These are phyloP conservation scores for Annulohypoxylon moriforme DNA, from an alignment of 495 filamentous ascomycete species.

Conservation along the genomic window DNA sequence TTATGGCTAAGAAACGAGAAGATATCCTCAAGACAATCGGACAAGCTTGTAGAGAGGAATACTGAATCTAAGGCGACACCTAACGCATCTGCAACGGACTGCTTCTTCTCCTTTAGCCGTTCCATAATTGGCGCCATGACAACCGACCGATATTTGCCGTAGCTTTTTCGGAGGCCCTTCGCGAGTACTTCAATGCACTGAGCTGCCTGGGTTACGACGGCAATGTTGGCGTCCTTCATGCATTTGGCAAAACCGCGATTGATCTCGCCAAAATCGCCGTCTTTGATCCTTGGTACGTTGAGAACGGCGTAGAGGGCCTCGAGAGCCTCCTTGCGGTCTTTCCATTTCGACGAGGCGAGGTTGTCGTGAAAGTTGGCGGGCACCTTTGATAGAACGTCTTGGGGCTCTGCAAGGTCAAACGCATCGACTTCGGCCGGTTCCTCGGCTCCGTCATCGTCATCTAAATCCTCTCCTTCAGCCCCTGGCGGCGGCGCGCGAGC, in stretches of 20 bases:
- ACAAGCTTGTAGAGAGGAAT: slow-evolving; percentile 79
- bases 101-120: slow-evolving; percentile 96
- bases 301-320: slow-evolving; percentile 81
- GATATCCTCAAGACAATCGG: slow-evolving; percentile 90
- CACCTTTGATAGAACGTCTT: slow-evolving; percentile 87
- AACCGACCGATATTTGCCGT: slow-evolving; percentile 80
- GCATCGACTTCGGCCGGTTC: slow-evolving; percentile 79
- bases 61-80: slow-evolving; percentile 87
- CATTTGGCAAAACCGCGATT: slow-evolving; percentile 84
- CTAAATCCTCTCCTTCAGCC: slow-evolving; percentile 66
- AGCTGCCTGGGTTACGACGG: slow-evolving; percentile 91
- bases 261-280: slow-evolving; percentile 87
- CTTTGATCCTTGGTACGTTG: slow-evolving; percentile 92
- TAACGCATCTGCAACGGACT: slow-evolving; percentile 85
- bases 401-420: slow-evolving; percentile 90
- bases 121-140: slow-evolving; percentile 92
- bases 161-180: slow-evolving; percentile 82
- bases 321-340: slow-evolving; percentile 94
- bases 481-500: slow-evolving; percentile 71
- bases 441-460: slow-evolving; percentile 70
- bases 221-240: slow-evolving; percentile 99
- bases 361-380: slow-evolving; percentile 84
- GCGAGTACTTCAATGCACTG: slow-evolving; percentile 95
- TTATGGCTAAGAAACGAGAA: slow-evolving; percentile 88
- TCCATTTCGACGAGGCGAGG: slow-evolving; percentile 93